phyloP scores from a whole-genome alignment of 2,329 filamentous ascomycete species.

The Claviceps sp. region DNA sequence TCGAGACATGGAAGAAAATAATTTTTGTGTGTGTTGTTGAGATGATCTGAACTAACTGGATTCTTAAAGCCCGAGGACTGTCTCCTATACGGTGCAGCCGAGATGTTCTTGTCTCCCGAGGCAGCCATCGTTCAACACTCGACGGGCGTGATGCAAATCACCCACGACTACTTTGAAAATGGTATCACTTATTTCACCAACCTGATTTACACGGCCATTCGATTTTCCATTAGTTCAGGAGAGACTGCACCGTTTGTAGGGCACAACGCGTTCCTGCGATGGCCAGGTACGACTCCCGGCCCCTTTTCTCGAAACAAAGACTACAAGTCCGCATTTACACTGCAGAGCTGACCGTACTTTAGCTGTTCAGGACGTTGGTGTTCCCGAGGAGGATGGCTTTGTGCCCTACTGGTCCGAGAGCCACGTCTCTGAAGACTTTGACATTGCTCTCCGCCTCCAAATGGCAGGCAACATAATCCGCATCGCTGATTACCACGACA shows the following conservation, averaged over 20 bases:
- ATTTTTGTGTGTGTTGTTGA: too few species aligned
- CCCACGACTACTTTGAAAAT: slow-evolving; percentile 59
- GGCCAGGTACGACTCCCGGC: slow-evolving; percentile 25
- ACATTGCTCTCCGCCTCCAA: slow-evolving; percentile 61
- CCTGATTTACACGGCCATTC: slow-evolving; percentile 61
- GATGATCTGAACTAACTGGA: not conserved
- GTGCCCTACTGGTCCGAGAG: slow-evolving; percentile 63
- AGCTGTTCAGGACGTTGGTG: slow-evolving; percentile 22
- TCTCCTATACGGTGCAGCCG: slow-evolving; percentile 53
- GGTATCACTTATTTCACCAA: slow-evolving; percentile 67
- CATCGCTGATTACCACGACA: slow-evolving; percentile 53
- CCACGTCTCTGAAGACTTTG: slow-evolving; percentile 67
- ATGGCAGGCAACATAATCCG: slow-evolving; percentile 54
- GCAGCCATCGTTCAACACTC: slow-evolving; percentile 61
- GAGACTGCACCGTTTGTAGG: slow-evolving; percentile 66
- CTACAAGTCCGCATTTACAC: not conserved
- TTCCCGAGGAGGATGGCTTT: slow-evolving; percentile 29
- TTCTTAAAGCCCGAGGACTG: slow-evolving; percentile 41
- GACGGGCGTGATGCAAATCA: slow-evolving; percentile 66
- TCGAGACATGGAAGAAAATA: not conserved
- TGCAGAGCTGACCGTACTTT: not conserved
- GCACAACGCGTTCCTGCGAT: slow-evolving; percentile 63
- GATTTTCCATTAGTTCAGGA: slow-evolving; percentile 55
- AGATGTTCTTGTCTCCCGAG: slow-evolving; percentile 58
- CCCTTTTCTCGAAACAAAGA: too few species aligned